Evolutionary conservation across 805 yeast species (phyloP), one percentile per base, ranked within the genome.

Genomic region (Ogataea nakhonphanomensis): DNA sequence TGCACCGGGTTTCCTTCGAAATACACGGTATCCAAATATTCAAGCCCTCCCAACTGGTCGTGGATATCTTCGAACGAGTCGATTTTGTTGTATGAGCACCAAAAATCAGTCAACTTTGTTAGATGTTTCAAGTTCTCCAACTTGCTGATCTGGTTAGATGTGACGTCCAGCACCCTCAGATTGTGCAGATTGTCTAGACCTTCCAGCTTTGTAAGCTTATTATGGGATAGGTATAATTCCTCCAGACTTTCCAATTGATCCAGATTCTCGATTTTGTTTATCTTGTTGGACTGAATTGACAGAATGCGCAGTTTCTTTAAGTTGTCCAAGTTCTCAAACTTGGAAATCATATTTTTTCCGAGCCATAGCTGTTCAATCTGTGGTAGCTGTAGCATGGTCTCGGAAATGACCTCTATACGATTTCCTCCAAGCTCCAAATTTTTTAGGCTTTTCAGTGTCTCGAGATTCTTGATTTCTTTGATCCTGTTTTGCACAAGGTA

Each of bases 1-100:
- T 93, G 96, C 13, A 93, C 60, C 3, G 98, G 98, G 57, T 91
- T 91, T 7, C 93, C 91, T 64, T 93, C 99, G 48, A 93, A 79
- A 58, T 93, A 93, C 5, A 93, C 95, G 0, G 96, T 88, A 37
- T 88, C 95, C 38, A 93, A 67, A 5, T 74, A 67, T 1, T 78
- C 74, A 37, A 87, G 66, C 28, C 67, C 66, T 10, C 79, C 78
- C 44, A 93, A 70, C 57, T 87, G 81, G 14, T 72, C 60, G 37
- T 78, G 80, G 33, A 93, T 65, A 37, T 87, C 81, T 25, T 80
- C 78, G 61, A 85, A 90, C 29, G 77, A 69, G 25, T 76, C 73
- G 15, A 93, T 61, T 52, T 75, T 62, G 61, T 91, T 93, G 54
- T 78, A 76, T 0, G 96, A 84, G 20, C 95, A 88, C 99, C 99